Percentiles rank a stretch among this genome's conserved stretches.
phyloP scores from a whole-genome alignment of 768 basidiomycete genomes.

The Auricularia cornea region DNA sequence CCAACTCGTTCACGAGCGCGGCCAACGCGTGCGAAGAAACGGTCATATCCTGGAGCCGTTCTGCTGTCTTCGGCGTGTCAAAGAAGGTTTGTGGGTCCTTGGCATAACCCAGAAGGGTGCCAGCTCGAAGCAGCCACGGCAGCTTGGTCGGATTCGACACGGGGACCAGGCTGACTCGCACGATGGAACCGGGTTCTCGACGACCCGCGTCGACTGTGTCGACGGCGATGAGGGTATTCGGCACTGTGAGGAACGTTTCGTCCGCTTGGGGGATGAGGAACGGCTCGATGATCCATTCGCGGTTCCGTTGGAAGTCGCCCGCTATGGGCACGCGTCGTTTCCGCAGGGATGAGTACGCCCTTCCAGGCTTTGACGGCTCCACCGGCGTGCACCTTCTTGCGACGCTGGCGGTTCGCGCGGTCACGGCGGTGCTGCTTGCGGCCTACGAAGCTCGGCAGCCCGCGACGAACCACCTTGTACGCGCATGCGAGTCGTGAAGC shows the following conservation, averaged over 20 bases:
- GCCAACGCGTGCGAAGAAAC: too few species aligned
- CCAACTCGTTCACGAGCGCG: too few species aligned
- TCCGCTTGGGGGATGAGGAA: not conserved
- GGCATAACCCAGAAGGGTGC: too few species aligned
- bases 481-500: not conserved
- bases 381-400: not conserved
- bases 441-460: not conserved
- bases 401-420: not conserved
- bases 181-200: slow-evolving; percentile 5
- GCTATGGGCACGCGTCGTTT: slow-evolving; percentile 1
- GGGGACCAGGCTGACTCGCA: not conserved
- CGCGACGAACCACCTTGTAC: not conserved
- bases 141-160: slow-evolving; percentile 7
- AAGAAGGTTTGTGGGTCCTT: too few species aligned
- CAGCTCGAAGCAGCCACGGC: not conserved
- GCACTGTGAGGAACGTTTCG: not conserved
- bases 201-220: slow-evolving; percentile 1
- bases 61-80: too few species aligned
- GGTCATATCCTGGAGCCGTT: too few species aligned
- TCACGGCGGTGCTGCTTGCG: not conserved
- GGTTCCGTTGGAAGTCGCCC: not conserved
- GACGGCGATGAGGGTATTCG: not conserved
- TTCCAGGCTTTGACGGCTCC: not conserved
- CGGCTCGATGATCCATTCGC: not conserved
- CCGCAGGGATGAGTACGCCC: slow-evolving; percentile 1